A percentile compares a stretch with the other conserved stretches of the same genome.
Conservation (phyloP, 441 rosid species). For the Theobroma grandiflorum region DNA sequence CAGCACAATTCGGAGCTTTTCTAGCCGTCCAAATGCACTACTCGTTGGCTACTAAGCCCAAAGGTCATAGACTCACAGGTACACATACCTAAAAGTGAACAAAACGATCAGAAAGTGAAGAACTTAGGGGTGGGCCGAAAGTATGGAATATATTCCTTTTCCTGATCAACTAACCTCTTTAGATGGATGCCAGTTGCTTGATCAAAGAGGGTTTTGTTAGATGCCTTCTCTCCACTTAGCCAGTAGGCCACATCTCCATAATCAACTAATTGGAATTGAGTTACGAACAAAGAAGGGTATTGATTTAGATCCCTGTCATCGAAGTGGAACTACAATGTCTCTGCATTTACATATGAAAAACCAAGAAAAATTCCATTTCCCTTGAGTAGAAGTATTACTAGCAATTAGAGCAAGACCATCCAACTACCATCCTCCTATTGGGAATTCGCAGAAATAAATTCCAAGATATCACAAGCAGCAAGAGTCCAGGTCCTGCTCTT, state of each 20-base stretch:
- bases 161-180: not conserved
- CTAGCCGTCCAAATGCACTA: slow-evolving; percentile 39
- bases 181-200: not conserved
- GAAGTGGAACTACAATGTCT: too few species aligned
- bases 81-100: not conserved
- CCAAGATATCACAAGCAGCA: too few species aligned
- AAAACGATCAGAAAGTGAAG: not conserved
- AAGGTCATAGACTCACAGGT: not conserved
- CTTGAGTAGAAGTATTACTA: too few species aligned
- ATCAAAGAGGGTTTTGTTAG: not conserved
- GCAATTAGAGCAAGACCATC: too few species aligned
- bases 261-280: not conserved
- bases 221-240: not conserved
- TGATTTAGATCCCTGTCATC: too few species aligned
- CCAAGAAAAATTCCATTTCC: too few species aligned
- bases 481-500: too few species aligned
- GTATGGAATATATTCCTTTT: not conserved
- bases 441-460: too few species aligned
- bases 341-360: too few species aligned
- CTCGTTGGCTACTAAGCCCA: not conserved
- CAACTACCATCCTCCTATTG: too few species aligned
- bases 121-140: slow-evolving; percentile 6
- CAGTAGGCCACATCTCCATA: not conserved
- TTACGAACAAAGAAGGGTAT: too few species aligned
- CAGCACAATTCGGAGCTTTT: slow-evolving; percentile 5